Conservation (phyloP, 257 asterid species). For the Solanum pinnatisectum region DNA sequence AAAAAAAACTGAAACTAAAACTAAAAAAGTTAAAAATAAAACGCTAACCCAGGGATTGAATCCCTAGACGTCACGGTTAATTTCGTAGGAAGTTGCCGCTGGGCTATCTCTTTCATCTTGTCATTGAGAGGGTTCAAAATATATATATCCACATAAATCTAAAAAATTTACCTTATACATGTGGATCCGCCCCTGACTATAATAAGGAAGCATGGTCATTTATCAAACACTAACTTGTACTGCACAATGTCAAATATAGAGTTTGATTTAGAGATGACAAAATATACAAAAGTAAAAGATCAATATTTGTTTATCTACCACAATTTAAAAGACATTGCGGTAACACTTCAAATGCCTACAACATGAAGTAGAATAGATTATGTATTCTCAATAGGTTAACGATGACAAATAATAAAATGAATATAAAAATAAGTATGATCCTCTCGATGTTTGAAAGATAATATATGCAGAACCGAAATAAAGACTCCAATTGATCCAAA, state of each 20-base stretch:
- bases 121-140: no score
- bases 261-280: background rate
- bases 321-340: background rate
- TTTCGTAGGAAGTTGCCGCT: no score
- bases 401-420: background rate
- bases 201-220: background rate
- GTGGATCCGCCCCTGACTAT: no score
- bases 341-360: background rate
- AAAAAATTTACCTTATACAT: no score
- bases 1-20: no score
- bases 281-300: background rate
- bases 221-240: background rate
- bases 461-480: background rate
- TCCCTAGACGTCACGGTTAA: no score
- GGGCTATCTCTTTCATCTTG: no score
- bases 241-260: background rate
- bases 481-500: background rate
- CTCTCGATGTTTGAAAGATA: background rate
- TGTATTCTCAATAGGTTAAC: background rate
- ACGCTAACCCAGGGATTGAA: no score
- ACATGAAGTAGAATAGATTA: background rate
- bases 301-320: background rate
- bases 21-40: no score
- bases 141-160: no score
- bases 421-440: background rate